Base-by-base conservation (phyloP, 2,329 filamentous ascomycete species). In the Arachnomyces sp. region DNA sequence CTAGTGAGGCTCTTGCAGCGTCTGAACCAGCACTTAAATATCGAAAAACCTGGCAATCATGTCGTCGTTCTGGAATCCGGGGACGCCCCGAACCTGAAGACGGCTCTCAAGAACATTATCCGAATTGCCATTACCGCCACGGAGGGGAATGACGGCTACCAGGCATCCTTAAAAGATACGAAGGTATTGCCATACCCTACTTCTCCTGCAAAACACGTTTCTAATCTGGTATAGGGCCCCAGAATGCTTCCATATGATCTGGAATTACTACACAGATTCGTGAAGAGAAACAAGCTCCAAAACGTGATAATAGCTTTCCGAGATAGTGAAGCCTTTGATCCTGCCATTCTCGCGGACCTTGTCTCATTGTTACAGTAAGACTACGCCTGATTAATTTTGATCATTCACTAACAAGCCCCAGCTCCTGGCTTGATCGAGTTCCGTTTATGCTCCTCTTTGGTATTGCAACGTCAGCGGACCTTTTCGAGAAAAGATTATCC, bases 391-490 rank as follows among this genome's bases (percentile, higher is more conserved):
- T 15, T 7, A 13, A 11, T 28, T 28, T 9, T 42, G 13, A 18
- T 34, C 4, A 8, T 31, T 13, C 28, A 38, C 59, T 61, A 49
- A 62, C 38, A 34, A 15, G 35, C 31, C 34, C n/a, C 44, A 74
- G 72, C 45, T 74, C 70, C 13, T 81, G 77, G 77, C 61, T 69
- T 34, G 72, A 79, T 51, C 73, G 77, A 18, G 73, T 81, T 38
- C 75, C 76, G 0, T 74, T 81, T 42, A 67, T 76, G 2, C 59
- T 78, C 2, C 56, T 81, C 2, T 72, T 81, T 40, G 75, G 74
- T 11, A 70, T 81, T 36, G 75, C 75, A n/a, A 81, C 77, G 0
- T 79, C 77, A 2, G 66, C 77, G 8, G 76, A 79, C 35, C 68
- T 76, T 13, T 75, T 82, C 40, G 75, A 81, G 52, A 68, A 72